phyloP scores from a whole-genome alignment of 129 eudicot species.

The Heracleum sosnowskyi region DNA sequence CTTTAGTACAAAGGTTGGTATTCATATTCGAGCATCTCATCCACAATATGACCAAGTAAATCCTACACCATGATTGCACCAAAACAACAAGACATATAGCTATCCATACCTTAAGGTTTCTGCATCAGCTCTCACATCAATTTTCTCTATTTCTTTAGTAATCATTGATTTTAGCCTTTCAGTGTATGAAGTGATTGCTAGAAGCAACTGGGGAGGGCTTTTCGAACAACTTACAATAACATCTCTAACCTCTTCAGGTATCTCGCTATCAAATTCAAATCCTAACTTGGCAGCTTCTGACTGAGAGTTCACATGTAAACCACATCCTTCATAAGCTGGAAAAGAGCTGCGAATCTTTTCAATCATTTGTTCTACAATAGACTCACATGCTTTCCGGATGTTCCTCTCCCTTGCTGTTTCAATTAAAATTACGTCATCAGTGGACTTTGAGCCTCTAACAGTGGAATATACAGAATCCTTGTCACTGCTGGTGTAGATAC shows the following conservation, averaged over 20 bases:
- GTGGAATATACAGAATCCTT: slow-evolving; percentile 65
- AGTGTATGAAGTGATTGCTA: slow-evolving; percentile 68
- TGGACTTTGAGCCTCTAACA: slow-evolving; percentile 69
- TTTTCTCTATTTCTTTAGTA: slow-evolving; percentile 74
- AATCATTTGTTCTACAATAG: slow-evolving; percentile 53
- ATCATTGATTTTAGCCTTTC: slow-evolving; percentile 55
- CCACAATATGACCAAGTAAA: background rate
- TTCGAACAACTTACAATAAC: slow-evolving; percentile 53
- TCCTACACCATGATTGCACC: background rate
- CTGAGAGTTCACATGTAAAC: slow-evolving; percentile 71
- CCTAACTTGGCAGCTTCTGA: slow-evolving; percentile 73
- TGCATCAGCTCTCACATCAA: slow-evolving; percentile 96
- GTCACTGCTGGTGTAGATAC: slow-evolving; percentile 34
- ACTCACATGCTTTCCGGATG: slow-evolving; percentile 77
- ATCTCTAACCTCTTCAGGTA: slow-evolving; percentile 63
- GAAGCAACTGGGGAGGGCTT: slow-evolving; percentile 72
- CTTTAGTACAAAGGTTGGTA: background rate
- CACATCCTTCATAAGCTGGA: slow-evolving; percentile 89
- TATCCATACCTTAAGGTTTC: slow-evolving; percentile 67
- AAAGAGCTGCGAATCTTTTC: slow-evolving; percentile 76
- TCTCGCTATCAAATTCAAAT: slow-evolving; percentile 60
- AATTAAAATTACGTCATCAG: slow-evolving; percentile 68
- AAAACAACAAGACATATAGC: background rate
- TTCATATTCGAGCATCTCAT: background rate
- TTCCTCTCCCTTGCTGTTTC: slow-evolving; percentile 76